Evolutionary conservation across 192 early-diverging fungal species (phyloP), one percentile per base, ranked within the genome.

Genomic region (Coemansia sp.): DNA sequence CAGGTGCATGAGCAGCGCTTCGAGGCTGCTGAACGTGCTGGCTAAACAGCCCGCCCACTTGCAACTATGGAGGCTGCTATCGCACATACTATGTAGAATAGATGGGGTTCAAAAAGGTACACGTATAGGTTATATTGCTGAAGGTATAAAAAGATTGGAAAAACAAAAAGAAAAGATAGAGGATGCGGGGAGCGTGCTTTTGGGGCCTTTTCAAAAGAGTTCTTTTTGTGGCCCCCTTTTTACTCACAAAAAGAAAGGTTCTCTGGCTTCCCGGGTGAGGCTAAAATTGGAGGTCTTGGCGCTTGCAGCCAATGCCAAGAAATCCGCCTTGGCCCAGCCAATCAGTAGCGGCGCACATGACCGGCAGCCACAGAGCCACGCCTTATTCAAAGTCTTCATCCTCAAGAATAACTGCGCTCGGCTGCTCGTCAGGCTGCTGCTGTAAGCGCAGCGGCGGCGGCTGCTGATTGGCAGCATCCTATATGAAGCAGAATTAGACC

Each of bases 1-100:
- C 44, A 96, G 76, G 69, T 98, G 95, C 18, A 64, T 54, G 48
- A 92, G 96, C 37, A 98, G 86, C 14, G 69, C 66, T 65, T 96
- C 89, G 9, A 90, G 83, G 70, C 92, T 89, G 21, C 60, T 58
- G 64, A 91, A 93, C 36, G 59, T 16, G 44, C 36, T 20, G 4
- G 45, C 46, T 10, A 21, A 26, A 50, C 70, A 73, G 44, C 52
- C 50, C 18, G 40, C 46, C 76, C 76, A 72, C 50, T 53, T 37
- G 56, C 70, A 72, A 20, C 14, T 52, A 26, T 26, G 23, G 38
- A 38, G 48, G n/a, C 53, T 51, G 45, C 55, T 62, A 44, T 71
- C 57, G 56, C 52, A 38, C 44, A 57, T 57, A 32, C 41, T n/a
- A 17, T 42, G 18, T n/a, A 14, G 41, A 42, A 42, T 42, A 42